A percentile compares a stretch with the other conserved stretches of the same genome.
Evolutionary conservation across 768 basidiomycete species (phyloP).

Genomic region (Naematelia aurantialba): DNA sequence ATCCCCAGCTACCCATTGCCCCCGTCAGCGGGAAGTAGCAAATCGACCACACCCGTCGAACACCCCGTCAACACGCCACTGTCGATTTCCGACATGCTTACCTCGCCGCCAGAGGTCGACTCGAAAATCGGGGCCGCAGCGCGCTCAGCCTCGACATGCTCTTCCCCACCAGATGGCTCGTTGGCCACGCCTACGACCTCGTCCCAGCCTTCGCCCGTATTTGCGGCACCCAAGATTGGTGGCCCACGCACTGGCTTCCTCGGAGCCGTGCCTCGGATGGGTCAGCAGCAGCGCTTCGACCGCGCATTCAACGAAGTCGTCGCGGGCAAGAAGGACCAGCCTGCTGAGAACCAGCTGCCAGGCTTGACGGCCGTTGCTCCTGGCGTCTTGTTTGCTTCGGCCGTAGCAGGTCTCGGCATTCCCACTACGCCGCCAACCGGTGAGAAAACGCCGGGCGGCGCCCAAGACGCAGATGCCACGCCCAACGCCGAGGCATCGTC

Average conservation of each 20-base stretch:
- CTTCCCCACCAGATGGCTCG: conserved; percentile 37
- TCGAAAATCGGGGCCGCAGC: conserved; percentile 1
- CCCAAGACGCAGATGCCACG: neutral
- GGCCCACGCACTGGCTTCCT: conserved; percentile 24
- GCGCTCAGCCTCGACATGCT: conserved; percentile 19
- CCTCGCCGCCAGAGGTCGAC: conserved; percentile 25
- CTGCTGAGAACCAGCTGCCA: conserved; percentile 6
- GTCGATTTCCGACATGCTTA: conserved; percentile 37
- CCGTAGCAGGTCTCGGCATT: conserved; percentile 32
- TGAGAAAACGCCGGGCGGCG: conserved; percentile 7
- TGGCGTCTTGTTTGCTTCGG: conserved; percentile 36
- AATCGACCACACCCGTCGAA: conserved; percentile 30
- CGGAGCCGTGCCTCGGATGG: conserved; percentile 12
- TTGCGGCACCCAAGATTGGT: conserved; percentile 31
- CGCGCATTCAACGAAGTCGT: conserved; percentile 45
- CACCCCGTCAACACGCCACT: conserved; percentile 22
- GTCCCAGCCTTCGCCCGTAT: conserved; percentile 35
- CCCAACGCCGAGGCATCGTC: neutral
- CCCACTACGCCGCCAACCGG: conserved; percentile 32
- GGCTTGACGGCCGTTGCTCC: conserved; percentile 40
- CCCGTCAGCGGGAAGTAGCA: conserved; percentile 20
- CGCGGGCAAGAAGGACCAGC: conserved; percentile 18
- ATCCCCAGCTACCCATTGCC: conserved; percentile 31
- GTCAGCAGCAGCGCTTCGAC: conserved; percentile 31
- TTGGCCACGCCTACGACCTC: conserved; percentile 39